These are phyloP conservation scores for Aspergillus persii DNA, from an alignment of 2,329 filamentous ascomycete genomes.

Conservation along the genomic window DNA sequence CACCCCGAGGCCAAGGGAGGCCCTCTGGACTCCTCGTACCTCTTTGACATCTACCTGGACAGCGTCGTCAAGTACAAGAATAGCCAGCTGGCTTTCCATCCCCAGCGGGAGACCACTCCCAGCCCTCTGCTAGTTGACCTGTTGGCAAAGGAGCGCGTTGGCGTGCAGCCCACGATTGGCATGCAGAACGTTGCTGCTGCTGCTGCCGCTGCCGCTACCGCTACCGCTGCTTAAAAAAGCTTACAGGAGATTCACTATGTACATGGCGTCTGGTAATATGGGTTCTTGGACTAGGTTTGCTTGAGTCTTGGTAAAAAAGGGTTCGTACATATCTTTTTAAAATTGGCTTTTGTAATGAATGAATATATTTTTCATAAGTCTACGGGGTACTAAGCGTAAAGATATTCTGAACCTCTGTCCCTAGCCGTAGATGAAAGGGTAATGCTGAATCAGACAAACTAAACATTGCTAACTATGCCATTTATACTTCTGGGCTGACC, in stretches of 20 bases:
- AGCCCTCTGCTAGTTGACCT: constrained; percentile 86
- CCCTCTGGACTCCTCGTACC: constrained; percentile 89
- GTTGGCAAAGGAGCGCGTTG: constrained; percentile 89
- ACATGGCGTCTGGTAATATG: constrained; percentile 14
- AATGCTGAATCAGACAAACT: too few relatives aligned
- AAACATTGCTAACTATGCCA: too few relatives aligned
- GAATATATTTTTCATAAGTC: too few relatives aligned
- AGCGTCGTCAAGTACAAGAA: constrained; percentile 88
- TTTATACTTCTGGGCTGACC: too few relatives aligned
- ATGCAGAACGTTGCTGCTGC: constrained; percentile 43
- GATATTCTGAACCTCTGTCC: too few relatives aligned
- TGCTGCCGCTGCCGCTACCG: constrained; percentile 23
- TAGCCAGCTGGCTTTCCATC: constrained; percentile 67
- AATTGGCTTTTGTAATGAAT: neutral
- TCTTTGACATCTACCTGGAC: constrained; percentile 95
- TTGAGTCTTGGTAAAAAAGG: neutral
- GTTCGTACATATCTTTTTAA: neutral
- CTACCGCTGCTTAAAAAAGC: constrained; percentile 15
- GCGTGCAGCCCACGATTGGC: constrained; percentile 70
- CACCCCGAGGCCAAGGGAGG: constrained; percentile 98
- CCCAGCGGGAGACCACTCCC: constrained; percentile 79
- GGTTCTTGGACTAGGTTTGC: constrained; percentile 7
- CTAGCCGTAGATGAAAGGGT: too few relatives aligned
- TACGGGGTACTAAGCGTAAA: too few relatives aligned
- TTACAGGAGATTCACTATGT: constrained; percentile 12